Evolutionary conservation across 129 eudicot genomes (phyloP).

Genomic region (Escallonia rubra): DNA sequence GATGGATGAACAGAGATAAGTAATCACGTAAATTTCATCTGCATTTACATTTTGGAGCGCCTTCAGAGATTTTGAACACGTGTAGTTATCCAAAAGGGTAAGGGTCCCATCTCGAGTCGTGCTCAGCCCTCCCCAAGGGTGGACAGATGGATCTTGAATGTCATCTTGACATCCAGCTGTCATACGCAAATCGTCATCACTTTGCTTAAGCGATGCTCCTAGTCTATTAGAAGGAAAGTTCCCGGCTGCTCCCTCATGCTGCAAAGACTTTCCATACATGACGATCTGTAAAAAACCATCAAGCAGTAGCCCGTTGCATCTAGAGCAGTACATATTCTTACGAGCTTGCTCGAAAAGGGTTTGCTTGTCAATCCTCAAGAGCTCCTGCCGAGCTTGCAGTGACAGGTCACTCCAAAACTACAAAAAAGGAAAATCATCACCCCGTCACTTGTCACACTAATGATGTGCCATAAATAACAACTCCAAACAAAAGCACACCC

Average conservation of each 20-base stretch:
- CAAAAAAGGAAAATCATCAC: slow-evolving; percentile 22
- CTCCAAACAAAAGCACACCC: not conserved
- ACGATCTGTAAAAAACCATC: slow-evolving; percentile 93
- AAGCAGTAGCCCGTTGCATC: slow-evolving; percentile 88
- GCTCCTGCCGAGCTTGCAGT: slow-evolving; percentile 77
- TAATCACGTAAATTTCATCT: not conserved
- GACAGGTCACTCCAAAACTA: slow-evolving; percentile 92
- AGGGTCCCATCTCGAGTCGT: slow-evolving; percentile 79
- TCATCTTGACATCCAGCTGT: slow-evolving; percentile 55
- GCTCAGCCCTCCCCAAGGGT: slow-evolving; percentile 97
- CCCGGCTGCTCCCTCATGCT: slow-evolving; percentile 59
- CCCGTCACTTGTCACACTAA: not conserved
- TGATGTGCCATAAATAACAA: not conserved
- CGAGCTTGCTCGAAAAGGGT: slow-evolving; percentile 95
- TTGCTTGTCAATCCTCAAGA: slow-evolving; percentile 79
- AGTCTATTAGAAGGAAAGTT: slow-evolving; percentile 35
- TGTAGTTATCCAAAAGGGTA: slow-evolving; percentile 84
- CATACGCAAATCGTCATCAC: slow-evolving; percentile 30
- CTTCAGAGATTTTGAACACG: slow-evolving; percentile 73
- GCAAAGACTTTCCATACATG: slow-evolving; percentile 88
- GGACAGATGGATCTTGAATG: slow-evolving; percentile 89
- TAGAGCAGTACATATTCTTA: slow-evolving; percentile 92
- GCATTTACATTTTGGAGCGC: slow-evolving; percentile 77
- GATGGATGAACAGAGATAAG: not conserved
- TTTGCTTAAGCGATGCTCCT: slow-evolving; percentile 34